These are phyloP conservation scores for Hymenoscyphus scutula DNA, from an alignment of 2,329 filamentous ascomycete species.

Conservation along the genomic window DNA sequence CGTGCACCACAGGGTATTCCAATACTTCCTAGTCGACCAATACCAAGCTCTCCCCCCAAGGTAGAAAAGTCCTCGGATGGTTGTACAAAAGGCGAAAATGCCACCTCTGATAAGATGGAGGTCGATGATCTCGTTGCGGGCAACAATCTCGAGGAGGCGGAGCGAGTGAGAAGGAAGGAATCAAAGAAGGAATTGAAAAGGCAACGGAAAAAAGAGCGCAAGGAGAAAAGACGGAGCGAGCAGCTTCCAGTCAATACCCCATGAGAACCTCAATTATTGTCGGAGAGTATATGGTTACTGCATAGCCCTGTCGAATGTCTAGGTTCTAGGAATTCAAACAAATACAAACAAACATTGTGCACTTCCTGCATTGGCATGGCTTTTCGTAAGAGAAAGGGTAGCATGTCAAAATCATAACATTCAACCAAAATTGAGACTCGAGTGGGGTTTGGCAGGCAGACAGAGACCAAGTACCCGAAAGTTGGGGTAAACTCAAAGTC, in stretches of 20 bases:
- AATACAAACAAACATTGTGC: too few species aligned
- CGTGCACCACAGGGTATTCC: constrained; percentile 1
- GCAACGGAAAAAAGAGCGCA: constrained; percentile 23
- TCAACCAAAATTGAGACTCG: too few species aligned
- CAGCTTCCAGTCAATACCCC: background rate
- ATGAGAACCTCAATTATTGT: background rate
- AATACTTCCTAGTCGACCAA: background rate
- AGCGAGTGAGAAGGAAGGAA: constrained; percentile 11
- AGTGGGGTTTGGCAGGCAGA: too few species aligned
- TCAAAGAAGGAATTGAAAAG: constrained; percentile 16
- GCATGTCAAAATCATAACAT: too few species aligned
- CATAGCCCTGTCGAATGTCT: background rate
- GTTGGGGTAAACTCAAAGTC: too few species aligned
- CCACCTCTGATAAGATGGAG: background rate
- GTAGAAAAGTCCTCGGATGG: background rate
- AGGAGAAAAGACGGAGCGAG: constrained; percentile 24
- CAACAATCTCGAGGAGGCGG: constrained; percentile 6
- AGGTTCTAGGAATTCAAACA: background rate
- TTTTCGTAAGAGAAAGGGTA: too few species aligned
- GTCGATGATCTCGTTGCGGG: background rate
- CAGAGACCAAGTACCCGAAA: too few species aligned
- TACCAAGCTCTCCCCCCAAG: background rate
- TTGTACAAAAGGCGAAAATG: background rate
- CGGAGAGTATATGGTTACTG: background rate
- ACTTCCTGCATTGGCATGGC: too few species aligned